Evolutionary conservation across 2,329 filamentous ascomycete genomes (phyloP).

Genomic region (Macrophomina tecta): DNA sequence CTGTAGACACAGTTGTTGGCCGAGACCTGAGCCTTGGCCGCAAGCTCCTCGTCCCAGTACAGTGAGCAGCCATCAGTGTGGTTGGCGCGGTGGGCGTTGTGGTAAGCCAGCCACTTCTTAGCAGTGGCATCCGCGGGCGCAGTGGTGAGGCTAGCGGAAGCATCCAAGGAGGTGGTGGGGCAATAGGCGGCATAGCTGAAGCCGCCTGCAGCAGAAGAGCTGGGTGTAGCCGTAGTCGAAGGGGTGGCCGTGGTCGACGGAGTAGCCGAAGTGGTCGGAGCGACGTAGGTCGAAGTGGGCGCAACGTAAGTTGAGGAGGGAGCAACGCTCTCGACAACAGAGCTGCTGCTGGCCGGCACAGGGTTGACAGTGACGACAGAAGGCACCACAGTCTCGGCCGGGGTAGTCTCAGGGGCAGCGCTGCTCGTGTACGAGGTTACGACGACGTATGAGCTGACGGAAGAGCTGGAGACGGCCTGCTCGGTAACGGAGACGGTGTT

Average conservation of each 20-base stretch:
- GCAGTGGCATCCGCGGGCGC: slow-evolving; percentile 36
- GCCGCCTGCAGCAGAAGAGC: slow-evolving; percentile 14
- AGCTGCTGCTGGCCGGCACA: background rate
- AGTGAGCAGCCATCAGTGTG: slow-evolving; percentile 70
- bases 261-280: background rate
- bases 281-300: background rate
- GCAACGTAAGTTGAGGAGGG: background rate
- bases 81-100: slow-evolving; percentile 87
- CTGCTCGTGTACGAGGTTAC: slow-evolving; percentile 11
- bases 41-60: slow-evolving; percentile 69
- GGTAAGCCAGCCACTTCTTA: slow-evolving; percentile 63
- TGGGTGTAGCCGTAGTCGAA: background rate
- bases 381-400: background rate
- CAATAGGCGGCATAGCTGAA: slow-evolving; percentile 33
- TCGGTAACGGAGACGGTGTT: slow-evolving; percentile 7
- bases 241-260: background rate
- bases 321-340: background rate
- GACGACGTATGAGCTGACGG: slow-evolving; percentile 11
- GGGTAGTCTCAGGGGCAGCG: background rate
- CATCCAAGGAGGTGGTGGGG: background rate
- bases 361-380: background rate
- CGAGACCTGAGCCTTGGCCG: slow-evolving; percentile 66
- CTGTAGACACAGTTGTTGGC: slow-evolving; percentile 73
- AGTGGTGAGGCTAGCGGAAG: background rate
- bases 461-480: slow-evolving; percentile 10